Evolutionary conservation across 225 moss, liverwort and hornwort species (phyloP), one percentile per base, ranked within the genome.

Genomic region (Sphagnum contortum): DNA sequence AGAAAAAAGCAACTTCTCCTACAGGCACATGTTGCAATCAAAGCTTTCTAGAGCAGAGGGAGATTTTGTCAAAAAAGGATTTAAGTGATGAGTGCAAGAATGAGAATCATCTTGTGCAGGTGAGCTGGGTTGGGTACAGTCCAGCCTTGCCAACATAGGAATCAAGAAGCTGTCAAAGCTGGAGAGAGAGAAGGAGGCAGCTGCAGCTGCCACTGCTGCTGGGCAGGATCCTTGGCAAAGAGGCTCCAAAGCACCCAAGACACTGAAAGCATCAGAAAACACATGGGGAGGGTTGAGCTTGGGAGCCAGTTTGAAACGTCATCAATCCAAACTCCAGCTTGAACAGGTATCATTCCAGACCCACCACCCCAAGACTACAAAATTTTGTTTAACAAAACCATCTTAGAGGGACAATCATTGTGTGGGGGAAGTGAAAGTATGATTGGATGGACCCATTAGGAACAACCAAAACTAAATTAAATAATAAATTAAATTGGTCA

Each of bases 191-290:
- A 45, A 61, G n/a, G 61, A 61, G n/a, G 9, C 48, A n/a, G 61
- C 45, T 3, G 61, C 61, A 3, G 61, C 47, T 45, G 48, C 61
- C 2, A 61, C 48, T 48, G 47, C 45, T 46, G n/a, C 3, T 61
- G 61, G 61, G 46, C 61, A 61, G 11, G 61, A 61, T 61, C 61
- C 61, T 46, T 61, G 61, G 61, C 9, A 61, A 61, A 61, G 61
- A 44, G 61, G 8, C 12, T 3, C 46, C 46, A 46, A 45, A 48
- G 46, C 61, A 9, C 48, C 9, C 44, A 61, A 47, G 44, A 10
- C 61, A 5, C 6, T 6, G 2, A 48, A 45, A 48, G 46, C 46
- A 48, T 29, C 29, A 29, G 61, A 61, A 8, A 48, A 61, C 45
- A 9, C 61, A 3, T 61, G 61, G 61, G 61, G 61, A 6, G 61